Conservation (phyloP, 345 rosid species). For the Moringa oleifera region DNA sequence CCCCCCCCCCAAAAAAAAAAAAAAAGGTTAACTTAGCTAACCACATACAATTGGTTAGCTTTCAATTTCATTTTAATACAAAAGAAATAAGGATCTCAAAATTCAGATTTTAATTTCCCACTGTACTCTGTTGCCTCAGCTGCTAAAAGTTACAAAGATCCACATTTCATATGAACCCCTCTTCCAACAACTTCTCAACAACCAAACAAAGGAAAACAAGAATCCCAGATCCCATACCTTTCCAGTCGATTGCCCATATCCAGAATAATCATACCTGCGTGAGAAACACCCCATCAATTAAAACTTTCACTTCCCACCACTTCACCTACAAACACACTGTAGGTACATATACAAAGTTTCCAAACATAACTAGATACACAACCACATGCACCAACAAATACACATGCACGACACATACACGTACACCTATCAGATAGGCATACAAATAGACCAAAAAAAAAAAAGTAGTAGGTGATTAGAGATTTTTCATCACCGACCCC, state of each 20-base stretch:
- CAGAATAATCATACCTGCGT: conserved; percentile 89
- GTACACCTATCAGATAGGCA: not conserved
- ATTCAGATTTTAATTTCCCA: not conserved
- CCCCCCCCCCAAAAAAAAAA: too few relatives aligned
- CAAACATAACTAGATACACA: too few relatives aligned
- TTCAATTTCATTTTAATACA: not conserved
- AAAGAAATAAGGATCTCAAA: not conserved
- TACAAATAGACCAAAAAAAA: not conserved
- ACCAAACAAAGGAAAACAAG: not conserved
- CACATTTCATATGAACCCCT: not conserved
- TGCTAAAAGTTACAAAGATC: not conserved
- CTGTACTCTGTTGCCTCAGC: not conserved
- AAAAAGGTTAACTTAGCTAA: too few relatives aligned
- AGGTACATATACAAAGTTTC: not conserved
- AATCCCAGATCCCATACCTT: conserved; percentile 43
- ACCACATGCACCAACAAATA: too few relatives aligned
- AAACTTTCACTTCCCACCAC: not conserved
- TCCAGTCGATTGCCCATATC: conserved; percentile 82
- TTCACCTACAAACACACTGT: not conserved
- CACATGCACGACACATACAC: too few relatives aligned
- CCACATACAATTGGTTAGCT: not conserved
- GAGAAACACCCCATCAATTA: not conserved
- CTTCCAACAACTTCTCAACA: conserved; percentile 1
- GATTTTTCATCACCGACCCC: conserved; percentile 48
- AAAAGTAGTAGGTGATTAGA: not conserved